phyloP scores from a whole-genome alignment of 345 rosid genomes.

The Nasturtium officinale region DNA sequence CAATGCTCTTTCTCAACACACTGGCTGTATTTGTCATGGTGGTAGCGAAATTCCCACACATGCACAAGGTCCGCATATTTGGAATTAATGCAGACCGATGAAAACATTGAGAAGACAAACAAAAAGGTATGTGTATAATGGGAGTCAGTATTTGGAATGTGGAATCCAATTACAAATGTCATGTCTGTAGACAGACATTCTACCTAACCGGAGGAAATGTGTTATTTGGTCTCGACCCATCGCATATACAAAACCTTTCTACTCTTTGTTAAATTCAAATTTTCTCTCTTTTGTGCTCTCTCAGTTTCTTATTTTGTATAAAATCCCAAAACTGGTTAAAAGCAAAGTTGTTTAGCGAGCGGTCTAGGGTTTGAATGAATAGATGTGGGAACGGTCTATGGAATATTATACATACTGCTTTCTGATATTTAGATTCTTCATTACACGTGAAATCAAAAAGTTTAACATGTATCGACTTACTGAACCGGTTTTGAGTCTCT shows the following conservation, averaged over 20 bases:
- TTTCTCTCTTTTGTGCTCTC: slow-evolving; percentile 21
- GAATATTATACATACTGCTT: neutral
- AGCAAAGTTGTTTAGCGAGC: slow-evolving; percentile 15
- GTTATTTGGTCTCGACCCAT: slow-evolving; percentile 13
- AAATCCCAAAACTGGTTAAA: slow-evolving; percentile 16
- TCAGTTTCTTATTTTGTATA: slow-evolving; percentile 17
- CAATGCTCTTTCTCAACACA: slow-evolving; percentile 76
- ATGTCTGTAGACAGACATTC: slow-evolving; percentile 11
- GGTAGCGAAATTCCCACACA: slow-evolving; percentile 79
- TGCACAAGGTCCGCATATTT: slow-evolving; percentile 90
- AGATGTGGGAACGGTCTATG: slow-evolving; percentile 8
- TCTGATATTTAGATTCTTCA: neutral
- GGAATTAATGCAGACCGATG: slow-evolving; percentile 76
- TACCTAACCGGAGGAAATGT: slow-evolving; percentile 8
- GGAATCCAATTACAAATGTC: slow-evolving; percentile 13
- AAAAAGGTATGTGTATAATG: slow-evolving; percentile 37
- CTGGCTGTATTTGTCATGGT: slow-evolving; percentile 70
- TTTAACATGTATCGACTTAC: neutral
- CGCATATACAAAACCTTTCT: slow-evolving; percentile 9
- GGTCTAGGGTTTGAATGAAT: slow-evolving; percentile 11
- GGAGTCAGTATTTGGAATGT: slow-evolving; percentile 26
- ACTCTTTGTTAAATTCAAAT: slow-evolving; percentile 22
- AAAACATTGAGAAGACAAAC: slow-evolving; percentile 44
- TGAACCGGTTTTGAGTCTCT: neutral
- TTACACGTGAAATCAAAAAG: neutral